Percentiles rank a stretch among this genome's conserved stretches.
phyloP scores from a whole-genome alignment of 371 early-diverging fungal genomes.

The Mucor ambiguus region DNA sequence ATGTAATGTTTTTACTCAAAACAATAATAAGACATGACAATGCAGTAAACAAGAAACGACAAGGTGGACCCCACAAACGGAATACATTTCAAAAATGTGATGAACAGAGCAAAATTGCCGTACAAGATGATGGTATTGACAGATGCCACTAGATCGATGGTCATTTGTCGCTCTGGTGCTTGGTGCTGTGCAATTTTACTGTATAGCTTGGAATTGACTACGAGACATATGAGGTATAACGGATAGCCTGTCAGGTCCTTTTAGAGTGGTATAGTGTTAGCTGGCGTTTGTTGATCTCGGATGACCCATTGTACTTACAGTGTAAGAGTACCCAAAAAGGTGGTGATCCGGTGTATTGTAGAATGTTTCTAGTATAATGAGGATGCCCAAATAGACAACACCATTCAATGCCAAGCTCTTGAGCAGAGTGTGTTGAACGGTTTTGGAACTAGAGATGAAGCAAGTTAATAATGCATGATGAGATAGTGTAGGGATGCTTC shows the following conservation, averaged over 20 bases:
- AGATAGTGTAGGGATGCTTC: too few species aligned
- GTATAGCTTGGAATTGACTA: constrained; percentile 44
- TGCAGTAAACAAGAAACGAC: constrained; percentile 45
- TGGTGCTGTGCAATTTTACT: constrained; percentile 37
- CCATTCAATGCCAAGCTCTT: constrained; percentile 45
- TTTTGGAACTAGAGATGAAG: constrained; percentile 31
- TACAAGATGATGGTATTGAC: constrained; percentile 45
- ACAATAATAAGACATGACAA: constrained; percentile 52
- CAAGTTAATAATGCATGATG: not conserved
- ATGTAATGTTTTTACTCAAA: constrained; percentile 39
- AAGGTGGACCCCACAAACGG: constrained; percentile 40
- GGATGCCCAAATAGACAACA: constrained; percentile 36
- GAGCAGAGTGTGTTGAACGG: constrained; percentile 37
- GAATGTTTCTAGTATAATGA: constrained; percentile 43
- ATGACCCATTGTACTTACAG: constrained; percentile 21
- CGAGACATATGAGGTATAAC: constrained; percentile 44
- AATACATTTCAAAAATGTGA: constrained; percentile 28
- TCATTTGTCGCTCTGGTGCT: not conserved
- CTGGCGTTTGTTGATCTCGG: not conserved
- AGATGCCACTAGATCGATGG: constrained; percentile 17
- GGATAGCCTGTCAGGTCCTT: constrained; percentile 55
- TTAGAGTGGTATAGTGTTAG: not conserved
- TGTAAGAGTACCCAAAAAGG: constrained; percentile 45
- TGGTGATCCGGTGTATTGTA: constrained; percentile 39
- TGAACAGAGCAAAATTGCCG: constrained; percentile 42